Evolutionary conservation across 2,329 filamentous ascomycete species (phyloP), one percentile per base, ranked within the genome.

Genomic region (Didymella pinodella): DNA sequence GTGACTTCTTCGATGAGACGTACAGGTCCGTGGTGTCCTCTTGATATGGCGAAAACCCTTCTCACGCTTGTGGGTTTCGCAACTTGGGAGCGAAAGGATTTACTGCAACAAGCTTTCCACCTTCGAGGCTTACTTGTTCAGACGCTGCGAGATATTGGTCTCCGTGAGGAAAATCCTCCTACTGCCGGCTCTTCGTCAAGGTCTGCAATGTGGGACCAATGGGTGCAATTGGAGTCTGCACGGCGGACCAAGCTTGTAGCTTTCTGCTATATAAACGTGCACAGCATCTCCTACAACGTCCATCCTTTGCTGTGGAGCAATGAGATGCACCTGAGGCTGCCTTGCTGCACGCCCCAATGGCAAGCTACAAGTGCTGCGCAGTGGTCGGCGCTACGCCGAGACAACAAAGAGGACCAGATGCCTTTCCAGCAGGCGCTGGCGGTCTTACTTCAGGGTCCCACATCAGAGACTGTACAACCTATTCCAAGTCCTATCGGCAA

Each of bases 201-300:
- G 34, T 66, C 70, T 31, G 65, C 64, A 2, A 64, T 67, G 56
- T 74, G 71, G 70, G 67, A 72, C 38, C 60, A 68, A 28, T 75
- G 72, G 74, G 64, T 71, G 4, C 66, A 68, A 31, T 48, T 55
- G 18, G 73, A 76, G 54, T 70, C 68, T 7, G 59, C 67, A 2
- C 60, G 74, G 28, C 69, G 74, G 7, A 74, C 71, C 1, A 75
- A 75, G 43, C 57, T 76, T 2, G 68, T 74, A 12, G 67, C 68
- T 2, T 73, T 74, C 26, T 73, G 67, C 44, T 74, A 74, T 32
- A 67, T 75, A 31, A 74, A 73, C 36, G 65, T 75, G 5, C 74
- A 75, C 50, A 73, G 63, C 40, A 64, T 75, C 26, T 70, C 71
- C 7, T 74, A 75, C 46, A 72, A 75, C 49, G 60, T 65, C 4